These are phyloP conservation scores for Solanum hybrid DNA, from an alignment of 305 asterid species.

Conservation along the genomic window DNA sequence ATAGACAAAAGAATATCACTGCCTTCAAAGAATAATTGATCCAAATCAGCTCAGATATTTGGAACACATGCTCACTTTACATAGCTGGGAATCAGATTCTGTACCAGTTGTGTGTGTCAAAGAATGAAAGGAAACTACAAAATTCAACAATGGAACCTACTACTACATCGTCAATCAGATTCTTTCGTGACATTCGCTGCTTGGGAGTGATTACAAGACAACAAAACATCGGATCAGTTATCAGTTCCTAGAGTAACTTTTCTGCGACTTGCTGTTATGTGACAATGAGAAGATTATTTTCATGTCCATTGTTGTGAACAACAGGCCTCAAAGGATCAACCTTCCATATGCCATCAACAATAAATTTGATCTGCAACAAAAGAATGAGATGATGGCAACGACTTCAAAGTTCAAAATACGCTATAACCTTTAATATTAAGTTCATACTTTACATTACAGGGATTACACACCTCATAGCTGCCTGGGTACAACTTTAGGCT, in stretches of 20 bases:
- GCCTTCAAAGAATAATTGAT: neutral
- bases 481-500: slow-evolving; percentile 75
- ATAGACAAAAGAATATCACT: neutral
- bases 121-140: neutral
- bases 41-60: neutral
- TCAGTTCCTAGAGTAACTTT: neutral
- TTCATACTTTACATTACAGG: neutral
- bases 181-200: neutral
- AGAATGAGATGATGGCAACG: neutral
- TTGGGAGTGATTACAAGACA: neutral
- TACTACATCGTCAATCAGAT: neutral
- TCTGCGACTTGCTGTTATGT: slow-evolving; percentile 15
- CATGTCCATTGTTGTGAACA: slow-evolving; percentile 40
- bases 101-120: neutral
- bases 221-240: neutral
- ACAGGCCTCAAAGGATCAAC: slow-evolving; percentile 72
- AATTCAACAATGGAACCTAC: neutral
- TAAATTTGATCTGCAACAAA: slow-evolving; percentile 66
- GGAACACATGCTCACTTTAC: neutral
- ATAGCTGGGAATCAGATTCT: neutral
- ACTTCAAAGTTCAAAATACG: neutral
- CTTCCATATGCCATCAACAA: slow-evolving; percentile 85
- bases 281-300: slow-evolving; percentile 61
- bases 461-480: slow-evolving; percentile 59
- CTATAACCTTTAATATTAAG: neutral